Base-by-base conservation (phyloP, 2,329 filamentous ascomycete species). In the Colletotrichum sp. region DNA sequence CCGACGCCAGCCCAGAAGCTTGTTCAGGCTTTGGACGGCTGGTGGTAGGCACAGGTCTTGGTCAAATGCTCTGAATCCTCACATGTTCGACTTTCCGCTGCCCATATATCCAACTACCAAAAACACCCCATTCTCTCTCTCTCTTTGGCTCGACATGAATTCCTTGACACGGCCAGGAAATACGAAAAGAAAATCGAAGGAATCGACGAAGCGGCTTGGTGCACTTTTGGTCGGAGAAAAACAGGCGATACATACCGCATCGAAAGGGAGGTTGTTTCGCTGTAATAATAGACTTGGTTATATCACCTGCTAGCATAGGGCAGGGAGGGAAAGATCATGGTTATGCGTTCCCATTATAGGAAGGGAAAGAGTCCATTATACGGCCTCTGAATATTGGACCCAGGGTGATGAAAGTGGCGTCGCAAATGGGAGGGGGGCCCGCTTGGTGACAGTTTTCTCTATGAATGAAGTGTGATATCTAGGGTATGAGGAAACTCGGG, bases 281-380 rank as follows among this genome's bases (percentile, higher is more conserved):
- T 81, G 79, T 81, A 80, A 81, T 80, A 79, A 77, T 80, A 81
- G 76, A 80, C 78, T 82, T 82, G 82, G 80, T 75, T 82, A 79
- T 77, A 79, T 79, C 77, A 73, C 76, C 77, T 77, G 69, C 66
- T 76, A 77, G 60, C 75, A 76, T 77, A 71, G 52, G 68, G 68
- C 44, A 36, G 36, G 36, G 44, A 52, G 21, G 66, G 72, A 55
- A 52, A 63, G 26, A 64, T 21, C 28, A 36, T 44, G 64, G 60
- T 34, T 32, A 55, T 57, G n/a, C 44, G 44, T 52, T 32, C 62
- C 75, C 55, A 32, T 63, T 63, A 32, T 63, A 57, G 70, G 62
- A 68, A 71, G 67, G 44, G 52, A 32, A 39, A 62, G 36, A 64
- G 57, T n/a, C 49, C 21, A 30, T 64, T 62, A 59, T 26, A 57